Percentiles rank a stretch among this genome's conserved stretches.
phyloP scores from a whole-genome alignment of 2,329 filamentous ascomycete genomes.

The Diplocarpon rosae region DNA sequence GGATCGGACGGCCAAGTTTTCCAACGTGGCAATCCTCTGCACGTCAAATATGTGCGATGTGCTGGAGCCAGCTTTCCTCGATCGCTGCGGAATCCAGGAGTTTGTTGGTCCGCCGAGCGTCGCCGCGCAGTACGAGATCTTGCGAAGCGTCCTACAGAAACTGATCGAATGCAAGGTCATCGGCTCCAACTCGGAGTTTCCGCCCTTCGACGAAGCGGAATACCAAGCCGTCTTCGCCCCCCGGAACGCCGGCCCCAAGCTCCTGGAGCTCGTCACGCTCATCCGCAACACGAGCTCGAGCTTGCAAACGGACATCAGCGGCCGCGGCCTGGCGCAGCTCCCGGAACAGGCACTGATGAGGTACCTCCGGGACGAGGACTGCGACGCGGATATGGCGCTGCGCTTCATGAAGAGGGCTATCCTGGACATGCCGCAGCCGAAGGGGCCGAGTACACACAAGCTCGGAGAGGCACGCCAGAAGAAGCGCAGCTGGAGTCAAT shows the following conservation, averaged over 20 bases:
- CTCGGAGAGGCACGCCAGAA: background rate
- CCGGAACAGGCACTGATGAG: slow-evolving; percentile 20
- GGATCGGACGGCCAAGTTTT: background rate
- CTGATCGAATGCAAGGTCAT: slow-evolving; percentile 17
- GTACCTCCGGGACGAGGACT: slow-evolving; percentile 17
- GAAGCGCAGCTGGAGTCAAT: background rate
- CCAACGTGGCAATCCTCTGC: slow-evolving; percentile 1
- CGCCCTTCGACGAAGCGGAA: slow-evolving; percentile 16
- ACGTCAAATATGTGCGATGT: slow-evolving; percentile 24
- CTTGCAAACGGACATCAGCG: slow-evolving; percentile 13
- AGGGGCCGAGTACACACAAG: background rate
- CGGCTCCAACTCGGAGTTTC: slow-evolving; percentile 11
- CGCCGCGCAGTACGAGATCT: slow-evolving; percentile 23
- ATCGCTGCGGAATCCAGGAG: slow-evolving; percentile 20
- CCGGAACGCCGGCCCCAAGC: slow-evolving; percentile 7
- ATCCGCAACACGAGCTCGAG: slow-evolving; percentile 6
- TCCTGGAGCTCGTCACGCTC: slow-evolving; percentile 14
- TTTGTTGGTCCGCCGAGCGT: slow-evolving; percentile 16
- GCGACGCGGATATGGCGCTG: slow-evolving; percentile 16
- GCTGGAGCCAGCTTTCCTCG: slow-evolving; percentile 25
- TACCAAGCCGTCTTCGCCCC: background rate
- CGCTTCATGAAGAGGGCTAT: slow-evolving; percentile 9
- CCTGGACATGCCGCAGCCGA: background rate
- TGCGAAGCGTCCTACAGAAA: slow-evolving; percentile 16
- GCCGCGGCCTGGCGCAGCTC: slow-evolving; percentile 19